Evolutionary conservation across 1,284 basidiomycete genomes (phyloP).

Genomic region (Kwoniella shivajii): DNA sequence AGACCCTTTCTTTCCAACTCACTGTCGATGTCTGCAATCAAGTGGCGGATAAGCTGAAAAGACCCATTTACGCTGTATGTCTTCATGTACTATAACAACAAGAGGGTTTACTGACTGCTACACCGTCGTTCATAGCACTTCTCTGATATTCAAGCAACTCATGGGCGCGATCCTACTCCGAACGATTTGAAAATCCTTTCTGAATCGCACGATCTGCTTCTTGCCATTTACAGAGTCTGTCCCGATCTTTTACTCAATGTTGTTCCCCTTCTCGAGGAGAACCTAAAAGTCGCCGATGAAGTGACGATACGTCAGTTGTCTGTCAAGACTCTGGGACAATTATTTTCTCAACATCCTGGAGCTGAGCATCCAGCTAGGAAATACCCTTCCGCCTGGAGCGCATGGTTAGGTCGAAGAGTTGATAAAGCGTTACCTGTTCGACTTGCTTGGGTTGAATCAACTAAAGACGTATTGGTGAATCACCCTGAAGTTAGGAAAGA

Average conservation of each 20-base stretch:
- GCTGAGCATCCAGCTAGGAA: conserved; percentile 67
- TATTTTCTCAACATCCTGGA: conserved; percentile 73
- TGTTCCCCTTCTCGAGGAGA: conserved; percentile 89
- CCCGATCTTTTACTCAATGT: conserved; percentile 84
- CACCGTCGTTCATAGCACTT: conserved; percentile 79
- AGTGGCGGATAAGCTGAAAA: conserved; percentile 82
- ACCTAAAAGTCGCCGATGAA: conserved; percentile 74
- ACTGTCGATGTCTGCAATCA: conserved; percentile 84
- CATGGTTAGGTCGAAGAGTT: conserved; percentile 78
- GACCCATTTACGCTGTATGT: conserved; percentile 72
- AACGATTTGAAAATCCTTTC: conserved; percentile 60
- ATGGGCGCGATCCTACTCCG: conserved; percentile 54
- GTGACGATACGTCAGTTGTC: conserved; percentile 72
- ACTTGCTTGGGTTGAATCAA: conserved; percentile 74
- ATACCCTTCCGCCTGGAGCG: conserved; percentile 81
- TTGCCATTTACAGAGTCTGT: conserved; percentile 76
- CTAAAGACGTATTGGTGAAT: conserved; percentile 65
- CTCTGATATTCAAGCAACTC: conserved; percentile 76
- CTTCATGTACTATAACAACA: too few relatives aligned
- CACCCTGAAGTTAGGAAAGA: conserved; percentile 69
- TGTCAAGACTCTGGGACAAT: conserved; percentile 81
- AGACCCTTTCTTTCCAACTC: conserved; percentile 78
- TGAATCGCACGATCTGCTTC: conserved; percentile 78
- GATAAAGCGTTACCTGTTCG: conserved; percentile 76
- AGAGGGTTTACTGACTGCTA: too few relatives aligned